Percentiles rank a stretch among this genome's conserved stretches.
Conservation (phyloP, 1,139 yeast genomes). For the Geotrichum fermentans region DNA sequence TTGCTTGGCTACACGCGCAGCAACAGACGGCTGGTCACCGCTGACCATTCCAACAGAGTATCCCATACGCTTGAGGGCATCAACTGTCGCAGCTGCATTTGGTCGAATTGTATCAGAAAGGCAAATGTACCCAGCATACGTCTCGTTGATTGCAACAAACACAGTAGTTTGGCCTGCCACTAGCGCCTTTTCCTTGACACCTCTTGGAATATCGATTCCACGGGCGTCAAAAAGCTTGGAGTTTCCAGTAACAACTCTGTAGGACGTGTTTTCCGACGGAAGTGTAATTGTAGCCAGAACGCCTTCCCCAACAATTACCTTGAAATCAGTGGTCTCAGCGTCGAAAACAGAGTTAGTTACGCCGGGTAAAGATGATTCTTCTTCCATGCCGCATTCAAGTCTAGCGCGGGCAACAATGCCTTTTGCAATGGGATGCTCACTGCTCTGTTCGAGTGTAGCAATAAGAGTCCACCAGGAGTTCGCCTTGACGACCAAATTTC, state of each 20-base stretch:
- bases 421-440: slow-evolving; percentile 86
- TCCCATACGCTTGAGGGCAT: slow-evolving; percentile 50
- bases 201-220: slow-evolving; percentile 23
- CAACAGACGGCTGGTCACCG: slow-evolving; percentile 71
- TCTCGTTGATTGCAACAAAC: slow-evolving; percentile 49
- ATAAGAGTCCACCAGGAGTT: slow-evolving; percentile 55
- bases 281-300: slow-evolving; percentile 46
- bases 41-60: slow-evolving; percentile 82
- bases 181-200: slow-evolving; percentile 22
- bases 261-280: slow-evolving; percentile 22
- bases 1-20: slow-evolving; percentile 57
- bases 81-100: slow-evolving; percentile 59
- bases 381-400: slow-evolving; percentile 21
- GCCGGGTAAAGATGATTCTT: slow-evolving; percentile 14
- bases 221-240: slow-evolving; percentile 42
- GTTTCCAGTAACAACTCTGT: slow-evolving; percentile 55
- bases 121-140: slow-evolving; percentile 59
- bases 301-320: slow-evolving; percentile 67
- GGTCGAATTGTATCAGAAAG: slow-evolving; percentile 66
- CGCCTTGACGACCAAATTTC: slow-evolving; percentile 16
- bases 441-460: slow-evolving; percentile 58
- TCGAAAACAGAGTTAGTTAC: slow-evolving; percentile 35
- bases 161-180: slow-evolving; percentile 33
- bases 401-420: slow-evolving; percentile 50
- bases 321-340: slow-evolving; percentile 42